A percentile compares a stretch with the other conserved stretches of the same genome.
phyloP scores from a whole-genome alignment of 306 rosid genomes.

The Trifolium dubium region DNA sequence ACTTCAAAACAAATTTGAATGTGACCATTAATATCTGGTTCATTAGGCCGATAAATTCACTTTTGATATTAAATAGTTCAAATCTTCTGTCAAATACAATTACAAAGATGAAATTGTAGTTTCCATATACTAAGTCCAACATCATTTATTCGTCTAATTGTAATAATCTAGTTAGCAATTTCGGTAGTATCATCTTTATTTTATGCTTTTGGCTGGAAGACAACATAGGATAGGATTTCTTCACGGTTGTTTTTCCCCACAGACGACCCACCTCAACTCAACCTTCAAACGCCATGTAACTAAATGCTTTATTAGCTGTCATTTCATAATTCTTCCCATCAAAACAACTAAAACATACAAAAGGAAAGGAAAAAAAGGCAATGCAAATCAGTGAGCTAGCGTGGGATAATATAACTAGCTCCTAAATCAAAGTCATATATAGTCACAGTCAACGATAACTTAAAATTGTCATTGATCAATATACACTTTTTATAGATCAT shows the following conservation, averaged over 20 bases:
- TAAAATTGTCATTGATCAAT: constrained; percentile 21
- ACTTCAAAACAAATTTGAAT: too few relatives aligned
- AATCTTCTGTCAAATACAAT: too few relatives aligned
- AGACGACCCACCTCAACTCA: neutral
- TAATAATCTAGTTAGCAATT: too few relatives aligned
- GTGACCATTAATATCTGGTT: too few relatives aligned
- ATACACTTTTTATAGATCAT: neutral
- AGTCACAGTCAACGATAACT: constrained; percentile 1
- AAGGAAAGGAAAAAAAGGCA: neutral
- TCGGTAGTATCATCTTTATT: too few relatives aligned
- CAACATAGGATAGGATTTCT: too few relatives aligned
- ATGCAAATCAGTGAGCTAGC: constrained; percentile 55
- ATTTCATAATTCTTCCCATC: constrained; percentile 14
- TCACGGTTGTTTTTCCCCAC: neutral
- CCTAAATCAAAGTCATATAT: neutral
- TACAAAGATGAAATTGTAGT: too few relatives aligned
- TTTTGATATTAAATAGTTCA: too few relatives aligned
- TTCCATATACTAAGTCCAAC: too few relatives aligned
- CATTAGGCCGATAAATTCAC: too few relatives aligned
- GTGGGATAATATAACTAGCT: constrained; percentile 1
- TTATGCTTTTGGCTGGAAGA: too few relatives aligned
- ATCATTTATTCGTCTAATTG: too few relatives aligned
- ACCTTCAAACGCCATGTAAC: neutral
- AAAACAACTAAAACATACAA: constrained; percentile 10
- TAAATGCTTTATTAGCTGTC: neutral